Evolutionary conservation across 805 yeast species (phyloP).

Genomic region (Kluyveromyces lactis): DNA sequence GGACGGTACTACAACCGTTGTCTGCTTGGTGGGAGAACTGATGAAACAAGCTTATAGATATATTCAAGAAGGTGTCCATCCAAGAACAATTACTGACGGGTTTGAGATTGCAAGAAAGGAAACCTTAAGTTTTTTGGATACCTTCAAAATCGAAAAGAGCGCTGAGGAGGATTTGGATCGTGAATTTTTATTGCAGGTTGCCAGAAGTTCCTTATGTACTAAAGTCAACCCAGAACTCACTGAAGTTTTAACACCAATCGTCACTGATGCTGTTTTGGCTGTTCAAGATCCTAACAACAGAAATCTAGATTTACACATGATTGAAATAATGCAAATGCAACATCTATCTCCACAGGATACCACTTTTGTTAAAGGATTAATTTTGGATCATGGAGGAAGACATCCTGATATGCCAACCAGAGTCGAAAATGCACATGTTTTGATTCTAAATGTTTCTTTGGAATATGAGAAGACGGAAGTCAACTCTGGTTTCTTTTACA

Average conservation of each 20-base stretch:
- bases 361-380: conserved; percentile 76
- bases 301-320: conserved; percentile 84
- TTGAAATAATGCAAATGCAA: conserved; percentile 98
- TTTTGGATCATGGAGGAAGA: conserved; percentile 95
- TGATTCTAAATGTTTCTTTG: conserved; percentile 85
- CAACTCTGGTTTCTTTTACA: conserved; percentile 90
- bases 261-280: conserved; percentile 88
- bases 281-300: conserved; percentile 45
- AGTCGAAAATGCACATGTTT: conserved; percentile 72
- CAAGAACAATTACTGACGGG: conserved; percentile 89
- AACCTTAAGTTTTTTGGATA: conserved; percentile 59
- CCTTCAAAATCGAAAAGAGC: conserved; percentile 43
- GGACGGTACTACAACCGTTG: conserved; percentile 96
- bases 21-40: conserved; percentile 86
- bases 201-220: conserved; percentile 80
- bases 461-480: conserved; percentile 98
- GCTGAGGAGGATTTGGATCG: conserved; percentile 53
- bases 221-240: conserved; percentile 74
- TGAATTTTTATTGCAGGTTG: conserved; percentile 84
- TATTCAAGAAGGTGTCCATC: conserved; percentile 91
- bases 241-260: conserved; percentile 82
- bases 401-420: conserved; percentile 98
- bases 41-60: conserved; percentile 91
- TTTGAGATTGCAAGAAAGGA: conserved; percentile 83
- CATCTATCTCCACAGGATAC: conserved; percentile 82